Evolutionary conservation across 139 green algal genomes (phyloP).

Genomic region (Closterium sp.): DNA sequence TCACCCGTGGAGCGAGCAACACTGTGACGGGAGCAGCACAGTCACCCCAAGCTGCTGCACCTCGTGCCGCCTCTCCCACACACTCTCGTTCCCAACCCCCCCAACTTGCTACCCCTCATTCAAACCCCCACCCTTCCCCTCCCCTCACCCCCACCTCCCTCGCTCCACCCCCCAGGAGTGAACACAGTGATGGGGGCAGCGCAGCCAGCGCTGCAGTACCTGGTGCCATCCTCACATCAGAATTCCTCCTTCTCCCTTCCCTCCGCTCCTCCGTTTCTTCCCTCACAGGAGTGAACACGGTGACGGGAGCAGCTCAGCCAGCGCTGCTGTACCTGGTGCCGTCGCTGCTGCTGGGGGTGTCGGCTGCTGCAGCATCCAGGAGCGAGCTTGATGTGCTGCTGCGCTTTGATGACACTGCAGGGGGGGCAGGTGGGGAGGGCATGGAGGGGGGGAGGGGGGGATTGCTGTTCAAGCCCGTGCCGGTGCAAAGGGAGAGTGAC

Average conservation of each 20-base stretch:
- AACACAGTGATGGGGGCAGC: conserved; percentile 18
- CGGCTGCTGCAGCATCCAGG: neutral
- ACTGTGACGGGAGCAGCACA: too few relatives aligned
- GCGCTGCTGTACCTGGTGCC: conserved; percentile 48
- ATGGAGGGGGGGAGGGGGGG: neutral
- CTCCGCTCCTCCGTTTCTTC: too few relatives aligned
- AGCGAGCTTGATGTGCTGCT: conserved; percentile 3
- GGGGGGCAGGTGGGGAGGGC: neutral
- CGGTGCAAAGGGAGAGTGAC: neutral
- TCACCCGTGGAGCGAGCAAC: too few relatives aligned
- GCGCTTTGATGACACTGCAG: neutral
- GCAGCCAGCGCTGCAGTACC: conserved; percentile 43
- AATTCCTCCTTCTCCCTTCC: too few relatives aligned
- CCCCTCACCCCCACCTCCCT: neutral
- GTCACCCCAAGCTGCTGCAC: too few relatives aligned
- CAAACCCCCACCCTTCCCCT: too few relatives aligned
- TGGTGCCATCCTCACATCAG: conserved; percentile 18
- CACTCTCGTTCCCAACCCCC: too few relatives aligned
- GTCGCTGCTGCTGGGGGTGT: conserved; percentile 18
- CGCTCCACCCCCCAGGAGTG: neutral
- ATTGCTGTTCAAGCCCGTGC: neutral
- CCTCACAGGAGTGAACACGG: conserved; percentile 13
- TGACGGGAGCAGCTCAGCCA: conserved; percentile 31
- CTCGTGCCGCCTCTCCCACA: too few relatives aligned
- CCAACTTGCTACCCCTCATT: too few relatives aligned